A percentile compares a stretch with the other conserved stretches of the same genome.
Evolutionary conservation across 805 yeast species (phyloP).

Genomic region (Saturnispora hagleri): DNA sequence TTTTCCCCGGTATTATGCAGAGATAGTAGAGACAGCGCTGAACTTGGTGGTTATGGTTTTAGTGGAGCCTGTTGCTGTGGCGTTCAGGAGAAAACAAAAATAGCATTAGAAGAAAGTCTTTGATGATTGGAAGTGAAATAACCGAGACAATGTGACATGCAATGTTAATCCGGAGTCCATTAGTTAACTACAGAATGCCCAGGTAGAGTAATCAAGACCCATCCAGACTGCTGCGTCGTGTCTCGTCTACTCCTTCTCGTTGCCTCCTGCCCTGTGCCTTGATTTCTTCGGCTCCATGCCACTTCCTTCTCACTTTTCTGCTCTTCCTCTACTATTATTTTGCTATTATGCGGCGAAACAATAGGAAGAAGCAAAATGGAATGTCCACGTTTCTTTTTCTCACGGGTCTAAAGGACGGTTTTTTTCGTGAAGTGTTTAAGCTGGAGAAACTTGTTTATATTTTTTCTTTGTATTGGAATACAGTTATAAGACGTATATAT

Average conservation of each 20-base stretch:
- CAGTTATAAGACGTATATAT: background rate
- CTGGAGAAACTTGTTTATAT: background rate
- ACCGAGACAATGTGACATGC: background rate
- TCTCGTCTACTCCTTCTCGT: background rate
- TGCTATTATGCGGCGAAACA: background rate
- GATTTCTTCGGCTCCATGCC: background rate
- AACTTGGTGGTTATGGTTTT: no score
- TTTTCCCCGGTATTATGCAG: no score
- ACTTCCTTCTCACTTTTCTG: background rate
- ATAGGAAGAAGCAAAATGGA: background rate
- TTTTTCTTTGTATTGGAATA: background rate
- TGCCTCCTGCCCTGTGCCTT: background rate
- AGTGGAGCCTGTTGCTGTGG: no score
- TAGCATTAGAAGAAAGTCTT: background rate
- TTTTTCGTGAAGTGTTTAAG: background rate
- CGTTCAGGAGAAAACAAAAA: background rate
- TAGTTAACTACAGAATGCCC: no score
- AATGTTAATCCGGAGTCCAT: background rate
- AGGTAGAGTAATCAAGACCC: no score
- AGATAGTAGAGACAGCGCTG: no score
- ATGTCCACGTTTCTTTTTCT: background rate
- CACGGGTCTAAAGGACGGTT: background rate
- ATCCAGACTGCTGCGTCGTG: background rate
- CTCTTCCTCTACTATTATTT: background rate
- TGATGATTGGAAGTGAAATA: background rate